Evolutionary conservation across 78 protist genomes (phyloP).

Genomic region (Anaeramoeba flamelloides): DNA sequence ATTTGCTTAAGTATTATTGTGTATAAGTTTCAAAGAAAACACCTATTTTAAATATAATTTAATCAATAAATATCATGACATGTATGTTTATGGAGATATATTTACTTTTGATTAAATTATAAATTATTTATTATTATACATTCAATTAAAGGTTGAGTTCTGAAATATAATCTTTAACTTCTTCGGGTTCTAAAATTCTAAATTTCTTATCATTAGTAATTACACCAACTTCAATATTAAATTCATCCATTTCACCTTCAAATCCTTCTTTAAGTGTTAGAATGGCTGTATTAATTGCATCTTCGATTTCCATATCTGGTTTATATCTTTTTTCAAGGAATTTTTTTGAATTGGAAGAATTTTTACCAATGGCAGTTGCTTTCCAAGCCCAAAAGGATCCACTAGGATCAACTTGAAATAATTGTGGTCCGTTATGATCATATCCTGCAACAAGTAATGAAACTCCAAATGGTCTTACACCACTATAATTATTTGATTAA

Average conservation of each 20-base stretch:
- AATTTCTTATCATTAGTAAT: constrained; percentile 11
- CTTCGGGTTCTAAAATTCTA: no score
- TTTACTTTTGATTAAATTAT: no score
- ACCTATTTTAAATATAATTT: no score
- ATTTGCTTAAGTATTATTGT: no score
- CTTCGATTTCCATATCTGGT: constrained; percentile 80
- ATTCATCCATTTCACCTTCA: constrained; percentile 60
- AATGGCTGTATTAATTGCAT: constrained; percentile 92
- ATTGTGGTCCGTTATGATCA: constrained; percentile 72
- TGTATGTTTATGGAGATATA: no score
- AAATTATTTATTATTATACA: no score
- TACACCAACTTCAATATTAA: constrained; percentile 80
- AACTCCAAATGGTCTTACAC: constrained; percentile 97
- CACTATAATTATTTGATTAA: constrained; percentile 43
- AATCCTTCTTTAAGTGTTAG: constrained; percentile 80
- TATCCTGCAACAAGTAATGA: constrained; percentile 85
- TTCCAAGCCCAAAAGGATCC: constrained; percentile 98
- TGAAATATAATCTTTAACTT: no score
- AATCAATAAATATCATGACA: no score
- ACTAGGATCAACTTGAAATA: constrained; percentile 77
- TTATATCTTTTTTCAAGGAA: constrained; percentile 87
- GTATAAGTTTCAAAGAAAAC: no score
- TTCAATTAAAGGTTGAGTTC: no score
- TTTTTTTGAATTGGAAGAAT: constrained; percentile 65
- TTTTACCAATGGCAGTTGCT: constrained; percentile 97